Evolutionary conservation across 1,139 yeast genomes (phyloP).

Genomic region (Pichia sp.): DNA sequence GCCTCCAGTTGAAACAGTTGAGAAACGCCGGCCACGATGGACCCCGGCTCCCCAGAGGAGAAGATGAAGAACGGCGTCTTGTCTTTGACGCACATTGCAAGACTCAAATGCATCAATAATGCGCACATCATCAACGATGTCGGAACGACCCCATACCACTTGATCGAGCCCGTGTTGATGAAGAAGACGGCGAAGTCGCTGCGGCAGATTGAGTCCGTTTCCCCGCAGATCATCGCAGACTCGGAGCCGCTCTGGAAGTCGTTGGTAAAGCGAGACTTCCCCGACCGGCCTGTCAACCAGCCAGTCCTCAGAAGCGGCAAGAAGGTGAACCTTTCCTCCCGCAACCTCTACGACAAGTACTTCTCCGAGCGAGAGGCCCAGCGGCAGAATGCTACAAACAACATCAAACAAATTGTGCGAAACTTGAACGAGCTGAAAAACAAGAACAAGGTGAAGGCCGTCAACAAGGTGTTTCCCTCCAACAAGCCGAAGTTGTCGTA

Average conservation of each 20-base stretch:
- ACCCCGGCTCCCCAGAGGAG: neutral
- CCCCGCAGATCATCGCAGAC: slow-evolving; percentile 29
- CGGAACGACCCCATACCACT: slow-evolving; percentile 31
- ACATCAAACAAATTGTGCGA: slow-evolving; percentile 26
- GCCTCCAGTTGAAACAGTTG: neutral
- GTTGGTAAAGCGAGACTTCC: slow-evolving; percentile 31
- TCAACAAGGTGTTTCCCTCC: slow-evolving; percentile 27
- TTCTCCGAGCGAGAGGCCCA: slow-evolving; percentile 25
- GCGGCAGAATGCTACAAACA: slow-evolving; percentile 26
- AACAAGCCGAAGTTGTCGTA: slow-evolving; percentile 6
- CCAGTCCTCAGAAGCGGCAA: slow-evolving; percentile 18
- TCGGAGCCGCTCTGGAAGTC: slow-evolving; percentile 32
- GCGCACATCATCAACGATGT: slow-evolving; percentile 31
- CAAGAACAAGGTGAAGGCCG: slow-evolving; percentile 27
- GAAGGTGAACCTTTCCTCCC: slow-evolving; percentile 18
- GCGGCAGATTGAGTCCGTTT: slow-evolving; percentile 26
- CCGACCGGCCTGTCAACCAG: slow-evolving; percentile 25
- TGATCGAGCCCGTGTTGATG: slow-evolving; percentile 32
- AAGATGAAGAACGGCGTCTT: slow-evolving; percentile 25
- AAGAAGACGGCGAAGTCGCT: slow-evolving; percentile 32
- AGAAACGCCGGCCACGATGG: neutral
- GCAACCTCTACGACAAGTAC: slow-evolving; percentile 28
- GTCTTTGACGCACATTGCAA: slow-evolving; percentile 26
- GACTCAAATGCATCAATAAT: slow-evolving; percentile 29
- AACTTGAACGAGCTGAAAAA: slow-evolving; percentile 24